Conservation (phyloP, 441 rosid species). For the Monsonia emarginata region DNA sequence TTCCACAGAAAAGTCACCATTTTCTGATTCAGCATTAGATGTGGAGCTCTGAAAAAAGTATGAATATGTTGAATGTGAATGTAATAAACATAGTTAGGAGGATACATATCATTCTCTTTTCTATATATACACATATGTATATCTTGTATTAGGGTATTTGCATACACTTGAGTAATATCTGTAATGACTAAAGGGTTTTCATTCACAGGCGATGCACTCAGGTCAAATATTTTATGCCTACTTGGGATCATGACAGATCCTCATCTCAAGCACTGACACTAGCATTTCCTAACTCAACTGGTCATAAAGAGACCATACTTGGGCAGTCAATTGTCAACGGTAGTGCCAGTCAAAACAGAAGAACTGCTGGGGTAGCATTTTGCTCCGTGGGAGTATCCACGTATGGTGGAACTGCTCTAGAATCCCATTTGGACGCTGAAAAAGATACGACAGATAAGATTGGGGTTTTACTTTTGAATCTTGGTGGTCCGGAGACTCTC, state of each 20-base stretch:
- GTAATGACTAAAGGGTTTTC: neutral
- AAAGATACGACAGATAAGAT: slow-evolving; percentile 40
- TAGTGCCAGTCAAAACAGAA: slow-evolving; percentile 24
- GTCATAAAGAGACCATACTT: slow-evolving; percentile 11
- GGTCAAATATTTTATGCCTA: slow-evolving; percentile 16
- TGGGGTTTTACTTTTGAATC: slow-evolving; percentile 77
- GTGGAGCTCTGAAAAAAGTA: neutral
- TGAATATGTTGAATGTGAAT: neutral
- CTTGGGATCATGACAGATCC: slow-evolving; percentile 15
- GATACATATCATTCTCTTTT: neutral
- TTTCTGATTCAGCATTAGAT: neutral
- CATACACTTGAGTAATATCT: too few relatives aligned
- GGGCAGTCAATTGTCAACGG: slow-evolving; percentile 12
- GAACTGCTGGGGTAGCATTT: slow-evolving; percentile 26
- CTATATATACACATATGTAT: too few relatives aligned
- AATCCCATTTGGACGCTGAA: slow-evolving; percentile 25
- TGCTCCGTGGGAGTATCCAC: slow-evolving; percentile 34
- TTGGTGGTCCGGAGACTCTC: slow-evolving; percentile 93
- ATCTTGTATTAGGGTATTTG: too few relatives aligned
- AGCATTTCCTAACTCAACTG: slow-evolving; percentile 16
- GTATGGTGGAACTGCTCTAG: slow-evolving; percentile 25
- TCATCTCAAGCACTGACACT: slow-evolving; percentile 19
- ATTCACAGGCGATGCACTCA: slow-evolving; percentile 23
- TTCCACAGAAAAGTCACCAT: neutral
- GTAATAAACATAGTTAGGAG: neutral